A percentile compares a stretch with the other conserved stretches of the same genome.
These are phyloP conservation scores for Aureobasidium uvarum DNA, from an alignment of 2,329 filamentous ascomycete species.

Conservation along the genomic window DNA sequence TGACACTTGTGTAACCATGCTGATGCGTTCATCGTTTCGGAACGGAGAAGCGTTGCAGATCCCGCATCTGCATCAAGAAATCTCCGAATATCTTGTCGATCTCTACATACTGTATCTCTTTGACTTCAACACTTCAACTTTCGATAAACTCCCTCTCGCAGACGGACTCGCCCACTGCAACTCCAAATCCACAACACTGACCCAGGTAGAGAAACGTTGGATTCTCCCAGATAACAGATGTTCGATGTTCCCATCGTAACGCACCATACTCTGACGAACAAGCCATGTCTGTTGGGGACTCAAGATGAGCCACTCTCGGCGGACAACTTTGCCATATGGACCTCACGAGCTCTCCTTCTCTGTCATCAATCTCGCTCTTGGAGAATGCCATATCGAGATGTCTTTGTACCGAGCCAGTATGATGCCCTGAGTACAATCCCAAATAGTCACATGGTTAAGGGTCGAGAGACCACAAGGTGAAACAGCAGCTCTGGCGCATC, in stretches of 20 bases:
- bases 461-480: background rate
- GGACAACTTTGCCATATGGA: too few species aligned
- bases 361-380: background rate
- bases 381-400: background rate
- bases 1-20: slow-evolving; percentile 7
- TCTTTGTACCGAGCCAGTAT: background rate
- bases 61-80: slow-evolving; percentile 19
- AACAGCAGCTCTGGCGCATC: background rate
- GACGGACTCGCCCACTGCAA: background rate
- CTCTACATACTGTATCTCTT: background rate
- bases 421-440: background rate
- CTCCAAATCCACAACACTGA: too few species aligned
- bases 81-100: slow-evolving; percentile 21
- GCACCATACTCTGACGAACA: too few species aligned
- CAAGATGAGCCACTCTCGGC: too few species aligned
- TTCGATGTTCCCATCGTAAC: too few species aligned
- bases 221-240: too few species aligned
- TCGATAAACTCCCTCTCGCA: background rate
- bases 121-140: background rate
- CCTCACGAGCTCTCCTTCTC: too few species aligned
- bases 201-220: too few species aligned
- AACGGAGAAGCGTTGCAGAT: slow-evolving; percentile 20
- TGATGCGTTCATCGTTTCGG: slow-evolving; percentile 9
- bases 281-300: too few species aligned
- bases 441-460: background rate